These are phyloP conservation scores for Colletotrichum incanum DNA, from an alignment of 2,329 filamentous ascomycete genomes.

Conservation along the genomic window DNA sequence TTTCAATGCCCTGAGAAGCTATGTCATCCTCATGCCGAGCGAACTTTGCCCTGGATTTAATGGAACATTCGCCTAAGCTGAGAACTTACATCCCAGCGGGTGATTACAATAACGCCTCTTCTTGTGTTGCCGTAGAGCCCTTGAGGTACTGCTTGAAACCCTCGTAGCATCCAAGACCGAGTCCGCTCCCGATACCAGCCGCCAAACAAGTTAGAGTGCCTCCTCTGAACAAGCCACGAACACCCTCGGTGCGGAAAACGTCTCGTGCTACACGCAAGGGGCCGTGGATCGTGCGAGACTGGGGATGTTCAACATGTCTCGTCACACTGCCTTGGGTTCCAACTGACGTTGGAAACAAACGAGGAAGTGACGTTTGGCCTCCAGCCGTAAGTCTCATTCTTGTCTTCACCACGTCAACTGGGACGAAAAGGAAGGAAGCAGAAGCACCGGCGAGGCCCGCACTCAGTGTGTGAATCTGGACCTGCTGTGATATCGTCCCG, in stretches of 20 bases:
- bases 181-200: background rate
- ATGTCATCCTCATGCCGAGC: background rate
- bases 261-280: background rate
- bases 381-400: conserved; percentile 45
- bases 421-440: conserved; percentile 41
- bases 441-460: conserved; percentile 38
- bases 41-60: background rate
- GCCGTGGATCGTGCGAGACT: background rate
- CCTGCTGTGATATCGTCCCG: background rate
- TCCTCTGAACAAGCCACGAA: conserved; percentile 13
- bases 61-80: background rate
- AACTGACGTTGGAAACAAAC: background rate
- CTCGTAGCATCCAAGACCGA: conserved; percentile 19
- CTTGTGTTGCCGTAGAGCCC: background rate
- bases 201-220: conserved; percentile 10
- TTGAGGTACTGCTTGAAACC: background rate
- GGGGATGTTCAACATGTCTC: background rate
- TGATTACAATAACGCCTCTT: background rate
- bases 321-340: background rate
- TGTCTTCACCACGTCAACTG: conserved; percentile 45
- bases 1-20: background rate
- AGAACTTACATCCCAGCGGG: no score
- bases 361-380: no score
- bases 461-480: conserved; percentile 20
- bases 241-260: background rate